Base-by-base conservation (phyloP, 176 grass and related monocot species). In the Lolium perenne region DNA sequence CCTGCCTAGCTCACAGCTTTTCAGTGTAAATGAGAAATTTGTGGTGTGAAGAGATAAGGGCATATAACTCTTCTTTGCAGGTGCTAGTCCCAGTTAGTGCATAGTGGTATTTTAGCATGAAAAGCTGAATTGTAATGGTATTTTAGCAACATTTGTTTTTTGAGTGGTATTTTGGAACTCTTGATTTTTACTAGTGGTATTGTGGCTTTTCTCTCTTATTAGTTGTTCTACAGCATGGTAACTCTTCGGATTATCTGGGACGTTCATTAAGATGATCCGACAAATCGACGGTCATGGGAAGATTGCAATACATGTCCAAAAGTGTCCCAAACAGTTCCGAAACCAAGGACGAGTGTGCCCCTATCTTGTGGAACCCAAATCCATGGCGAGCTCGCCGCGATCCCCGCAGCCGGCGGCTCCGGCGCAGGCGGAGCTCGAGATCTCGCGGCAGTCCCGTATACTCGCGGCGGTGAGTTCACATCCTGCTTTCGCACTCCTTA, bases 391-490 rank as follows among this genome's bases (percentile, higher is more conserved):
- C 69, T 69, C 85, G 45, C 85, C 78, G 89, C 82, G 81, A 83
- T 81, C 88, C 54, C 68, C 82, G 21, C 74, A 83, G 40, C 61
- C 78, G 85, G 17, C 55, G 13, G 82, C 73, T 0, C 46, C 84
- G 21, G 63, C 63, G 14, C 63, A 66, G 63, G 80, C 64, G 15
- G 86, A 87, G 80, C 82, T 85, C 53, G 95, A 95, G 61, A 90
- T 98, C 41, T 92, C 95, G 32, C 90, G 88, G 49, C 93, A 95
- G 77, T 94, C 95, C 64, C 95, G 90, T 56, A 86, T 98, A n/a
- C 90, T 95, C 16, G 87, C 79, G 13, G 90, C 91, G 86, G 93
- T 95, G 21, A 66, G 49, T 4, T 6, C 20, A 10, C 26, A 14
- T 68, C 8, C 21, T 4, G 15, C 20, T 58, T n/a, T 55, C 51